Percentiles rank a stretch among this genome's conserved stretches.
phyloP scores from a whole-genome alignment of 225 moss, liverwort and hornwort species.

The Ulota crispa region DNA sequence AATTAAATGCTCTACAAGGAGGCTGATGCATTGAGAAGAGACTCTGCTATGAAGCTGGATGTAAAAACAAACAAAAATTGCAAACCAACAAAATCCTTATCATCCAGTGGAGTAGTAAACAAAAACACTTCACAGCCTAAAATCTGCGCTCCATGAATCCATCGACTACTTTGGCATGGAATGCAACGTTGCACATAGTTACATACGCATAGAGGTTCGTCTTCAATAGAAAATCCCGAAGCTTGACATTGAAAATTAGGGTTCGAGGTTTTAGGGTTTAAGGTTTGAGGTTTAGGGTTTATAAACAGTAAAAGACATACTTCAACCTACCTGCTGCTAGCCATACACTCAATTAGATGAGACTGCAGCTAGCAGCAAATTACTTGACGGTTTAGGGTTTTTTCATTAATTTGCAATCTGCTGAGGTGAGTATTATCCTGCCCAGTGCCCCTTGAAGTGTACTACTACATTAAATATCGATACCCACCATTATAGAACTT shows the following conservation, averaged over 20 bases:
- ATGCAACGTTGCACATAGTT: neutral
- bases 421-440: neutral
- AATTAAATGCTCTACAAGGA: too few relatives aligned
- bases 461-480: neutral
- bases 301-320: neutral
- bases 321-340: neutral
- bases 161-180: neutral
- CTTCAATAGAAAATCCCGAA: neutral
- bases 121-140: neutral
- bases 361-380: neutral
- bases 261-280: too few relatives aligned
- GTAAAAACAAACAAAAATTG: too few relatives aligned
- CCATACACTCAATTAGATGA: neutral
- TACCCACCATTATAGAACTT: neutral
- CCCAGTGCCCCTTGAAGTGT: neutral
- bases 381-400: neutral
- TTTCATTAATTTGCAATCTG: neutral
- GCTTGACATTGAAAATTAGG: neutral
- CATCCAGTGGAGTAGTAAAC: too few relatives aligned
- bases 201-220: neutral
- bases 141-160: constrained; percentile 19
- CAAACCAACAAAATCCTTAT: too few relatives aligned
- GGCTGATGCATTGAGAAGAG: too few relatives aligned
- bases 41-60: too few relatives aligned
- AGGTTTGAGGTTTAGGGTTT: too few relatives aligned